Percentiles rank a stretch among this genome's conserved stretches.
Evolutionary conservation across 2,329 filamentous ascomycete genomes (phyloP).

Genomic region (Ramularia endophylla): DNA sequence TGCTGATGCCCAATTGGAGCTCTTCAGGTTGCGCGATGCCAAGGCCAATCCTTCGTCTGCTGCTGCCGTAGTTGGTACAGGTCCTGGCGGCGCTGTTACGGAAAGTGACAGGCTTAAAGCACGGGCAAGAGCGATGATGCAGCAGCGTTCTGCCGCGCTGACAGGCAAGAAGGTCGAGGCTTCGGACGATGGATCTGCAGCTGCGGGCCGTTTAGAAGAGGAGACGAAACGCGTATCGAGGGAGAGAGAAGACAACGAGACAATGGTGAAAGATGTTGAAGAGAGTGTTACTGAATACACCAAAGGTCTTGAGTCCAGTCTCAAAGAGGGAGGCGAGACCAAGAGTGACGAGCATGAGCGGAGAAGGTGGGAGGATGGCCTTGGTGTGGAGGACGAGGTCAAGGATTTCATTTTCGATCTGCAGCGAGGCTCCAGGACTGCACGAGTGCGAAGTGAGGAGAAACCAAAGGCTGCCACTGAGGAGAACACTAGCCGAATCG

Average conservation of each 20-base stretch:
- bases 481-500: constrained; percentile 26
- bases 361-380: constrained; percentile 88
- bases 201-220: constrained; percentile 79
- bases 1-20: constrained; percentile 80
- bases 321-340: constrained; percentile 74
- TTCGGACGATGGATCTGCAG: constrained; percentile 66
- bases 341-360: constrained; percentile 81
- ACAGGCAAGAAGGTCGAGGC: constrained; percentile 69
- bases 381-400: constrained; percentile 94
- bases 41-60: constrained; percentile 83
- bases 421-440: constrained; percentile 74
- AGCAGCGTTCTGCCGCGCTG: constrained; percentile 87
- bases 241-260: constrained; percentile 90
- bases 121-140: constrained; percentile 96
- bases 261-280: constrained; percentile 94
- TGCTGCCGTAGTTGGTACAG: constrained; percentile 79
- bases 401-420: constrained; percentile 98
- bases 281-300: constrained; percentile 90
- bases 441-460: constrained; percentile 61
- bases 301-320: constrained; percentile 73
- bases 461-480: constrained; percentile 17
- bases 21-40: constrained; percentile 89
- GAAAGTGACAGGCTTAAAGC: constrained; percentile 94
- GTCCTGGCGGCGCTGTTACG: constrained; percentile 82
- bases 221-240: constrained; percentile 74